Evolutionary conservation across 768 basidiomycete species (phyloP), one percentile per base, ranked within the genome.

Genomic region (Trametes cinnabarina): DNA sequence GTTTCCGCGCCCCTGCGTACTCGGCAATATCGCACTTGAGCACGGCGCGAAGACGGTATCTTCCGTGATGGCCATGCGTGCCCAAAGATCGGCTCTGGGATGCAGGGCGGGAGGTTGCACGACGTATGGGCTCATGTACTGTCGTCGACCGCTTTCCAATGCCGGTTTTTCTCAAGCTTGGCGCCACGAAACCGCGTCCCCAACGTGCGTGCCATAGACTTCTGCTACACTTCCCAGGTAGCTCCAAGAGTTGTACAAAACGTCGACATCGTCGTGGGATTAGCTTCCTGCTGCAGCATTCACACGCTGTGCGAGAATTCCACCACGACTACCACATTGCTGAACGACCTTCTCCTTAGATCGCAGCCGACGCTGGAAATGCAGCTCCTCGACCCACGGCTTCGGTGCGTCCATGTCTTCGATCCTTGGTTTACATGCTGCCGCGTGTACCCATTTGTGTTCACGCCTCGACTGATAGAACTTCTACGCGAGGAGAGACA

Each of bases 171-270:
- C 35, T 37, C 54, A 39, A 4, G 44, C 46, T 26, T 46, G 54
- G 54, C 54, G 54, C 54, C 54, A 47, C 47, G 26, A 47, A 47
- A 46, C 19, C 26, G 10, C 54, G 40, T 55, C 54, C 40, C 34
- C 32, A 44, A 32, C 7, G 6, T 12, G 30, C 30, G 30, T 12
- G 6, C 42, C 34, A 53, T 53, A 41, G 14, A 37, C 54, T 30
- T 47, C 35, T 39, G 20, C 23, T 14, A 2, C 19, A 19, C n/a
- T 41, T 55, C 54, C 47, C 54, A 55, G 23, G 54, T 19, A 25
- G 17, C 41, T 26, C 42, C 54, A 26, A 48, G 46, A 25, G 37
- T 40, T 47, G 7, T 23, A 23, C 44, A 43, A 35, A 41, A 23
- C 46, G 15, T 22, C 40, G 6, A 10, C 32, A 6, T 19, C 30